Base-by-base conservation (phyloP, 345 rosid genomes). In the Citrus mangshanensis region DNA sequence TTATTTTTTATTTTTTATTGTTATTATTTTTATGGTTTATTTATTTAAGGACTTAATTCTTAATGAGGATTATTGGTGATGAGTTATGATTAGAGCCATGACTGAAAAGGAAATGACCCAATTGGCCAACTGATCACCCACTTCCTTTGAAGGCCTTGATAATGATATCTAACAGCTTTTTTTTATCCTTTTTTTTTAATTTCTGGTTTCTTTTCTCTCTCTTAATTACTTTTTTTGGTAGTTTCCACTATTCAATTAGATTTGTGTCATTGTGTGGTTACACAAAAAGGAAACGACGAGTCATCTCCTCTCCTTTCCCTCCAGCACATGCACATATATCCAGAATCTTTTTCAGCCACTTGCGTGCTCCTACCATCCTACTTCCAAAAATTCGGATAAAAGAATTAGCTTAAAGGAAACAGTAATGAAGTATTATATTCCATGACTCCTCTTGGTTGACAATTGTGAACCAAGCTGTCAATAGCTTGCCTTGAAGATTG, bases 121-220 rank as follows among this genome's bases (percentile, higher is more conserved):
- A 76, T 80, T 77, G 68, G 72, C 80, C 85, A 78, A 25, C 77
- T 72, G 51, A 46, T 46, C 80, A 58, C 76, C 70, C 71, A 68
- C 68, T 59, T 64, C 64, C 77, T 73, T 68, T 78, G 58, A 76
- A 85, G 81, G 56, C 84, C 68, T 79, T 86, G 88, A 89, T 83
- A 85, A 84, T 85, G 86, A 87, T 81, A 85, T 78, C 78, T 62
- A 84, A 79, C 87, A 86, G 86, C 87, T 68, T 84, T 37, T 73
- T 34, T 34, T 6, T 18, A 6, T 25, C 5, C 18, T 65, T 64
- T 13, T 64, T 30, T 34, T 30, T 14, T 73, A 3, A 46, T 61
- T 73, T 62, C 27, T 68, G 66, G 70, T 12, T 34, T 62, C 75
- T 81, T 84, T 49, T 24, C 54, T 54, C 6, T 51, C 56, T 54